Evolutionary conservation across 2,329 filamentous ascomycete species (phyloP), one percentile per base, ranked within the genome.

Genomic region (Delphinella strobiligena): DNA sequence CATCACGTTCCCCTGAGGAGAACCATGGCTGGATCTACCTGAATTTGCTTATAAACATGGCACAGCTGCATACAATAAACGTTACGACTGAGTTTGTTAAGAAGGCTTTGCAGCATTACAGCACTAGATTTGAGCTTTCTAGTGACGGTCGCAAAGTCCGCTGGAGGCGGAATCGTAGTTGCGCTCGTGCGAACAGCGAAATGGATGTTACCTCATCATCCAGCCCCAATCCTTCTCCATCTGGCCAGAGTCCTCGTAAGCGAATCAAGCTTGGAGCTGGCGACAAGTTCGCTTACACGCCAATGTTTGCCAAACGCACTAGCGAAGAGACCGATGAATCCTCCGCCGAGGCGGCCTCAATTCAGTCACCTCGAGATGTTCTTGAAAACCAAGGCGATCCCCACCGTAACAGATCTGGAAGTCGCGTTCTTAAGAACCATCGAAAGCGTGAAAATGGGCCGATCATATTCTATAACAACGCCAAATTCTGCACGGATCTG

Each of bases 1-100:
- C 64, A 12, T 63, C 61, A 14, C 51, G 63, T 1, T 68, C 76
- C 37, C 72, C 76, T 9, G 68, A 71, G 11, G 69, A 77, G 0
- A 78, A 80, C 40, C 77, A 86, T 18, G 82, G 82, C 4, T 91
- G 84, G 84, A 76, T 89, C 0, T 89, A 88, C 50, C 62, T 91
- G 5, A 91, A 91, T 49, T 62, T 93, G 1, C 67, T 93, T 1
- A 78, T 80, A 54, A 87, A 81, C 52, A 72, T 93, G 66, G 85
- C 86, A 0, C 85, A 93, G 59, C 63, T 93, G 14, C 85, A 93
- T 51, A 89, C 87, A 0, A 71, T 91, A 49, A 88, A 86, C 43
- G 84, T 93, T 1, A 87, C 85, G 0, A 71, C 79, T 0, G 76
- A 80, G 19, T 89, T 89, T 50, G 77, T 91, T 30, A 78, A 82